phyloP scores from a whole-genome alignment of 805 yeast species.

The Lipomyces oligophaga region DNA sequence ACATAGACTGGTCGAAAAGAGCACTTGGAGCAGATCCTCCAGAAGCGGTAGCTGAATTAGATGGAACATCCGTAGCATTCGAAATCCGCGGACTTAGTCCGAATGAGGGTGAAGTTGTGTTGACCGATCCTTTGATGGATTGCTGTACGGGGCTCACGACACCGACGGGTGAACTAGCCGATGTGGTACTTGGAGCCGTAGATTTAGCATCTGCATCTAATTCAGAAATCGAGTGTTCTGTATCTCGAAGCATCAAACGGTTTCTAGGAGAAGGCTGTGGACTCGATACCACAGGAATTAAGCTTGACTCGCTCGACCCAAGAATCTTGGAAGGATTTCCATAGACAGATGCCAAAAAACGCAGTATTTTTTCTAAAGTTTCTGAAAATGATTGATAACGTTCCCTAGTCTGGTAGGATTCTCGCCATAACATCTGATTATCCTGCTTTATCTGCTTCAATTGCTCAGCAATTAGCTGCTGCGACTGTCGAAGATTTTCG shows the following conservation, averaged over 20 bases:
- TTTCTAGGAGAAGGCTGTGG: constrained; percentile 28
- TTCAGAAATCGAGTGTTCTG: constrained; percentile 22
- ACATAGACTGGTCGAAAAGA: constrained; percentile 21
- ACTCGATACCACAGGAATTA: constrained; percentile 9
- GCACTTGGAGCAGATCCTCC: neutral
- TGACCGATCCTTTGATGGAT: neutral
- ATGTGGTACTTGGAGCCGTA: neutral
- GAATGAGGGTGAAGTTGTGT: neutral
- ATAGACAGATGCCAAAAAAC: constrained; percentile 80
- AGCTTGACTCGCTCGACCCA: constrained; percentile 26
- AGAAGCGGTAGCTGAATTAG: neutral
- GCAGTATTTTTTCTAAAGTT: constrained; percentile 78
- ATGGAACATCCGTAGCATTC: neutral
- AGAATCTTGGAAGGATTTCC: constrained; percentile 56
- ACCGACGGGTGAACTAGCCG: constrained; percentile 5
- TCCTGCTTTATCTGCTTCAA: constrained; percentile 77
- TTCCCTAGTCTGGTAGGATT: constrained; percentile 76
- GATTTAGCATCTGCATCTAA: constrained; percentile 6
- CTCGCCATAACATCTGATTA: constrained; percentile 88
- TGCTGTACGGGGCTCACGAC: neutral
- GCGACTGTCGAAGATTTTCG: constrained; percentile 72
- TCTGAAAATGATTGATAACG: constrained; percentile 81
- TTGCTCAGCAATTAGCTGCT: constrained; percentile 77
- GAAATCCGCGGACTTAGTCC: neutral
- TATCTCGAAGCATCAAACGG: constrained; percentile 29